These are phyloP conservation scores for Dalechampia spathulata DNA, from an alignment of 441 rosid genomes.

Conservation along the genomic window DNA sequence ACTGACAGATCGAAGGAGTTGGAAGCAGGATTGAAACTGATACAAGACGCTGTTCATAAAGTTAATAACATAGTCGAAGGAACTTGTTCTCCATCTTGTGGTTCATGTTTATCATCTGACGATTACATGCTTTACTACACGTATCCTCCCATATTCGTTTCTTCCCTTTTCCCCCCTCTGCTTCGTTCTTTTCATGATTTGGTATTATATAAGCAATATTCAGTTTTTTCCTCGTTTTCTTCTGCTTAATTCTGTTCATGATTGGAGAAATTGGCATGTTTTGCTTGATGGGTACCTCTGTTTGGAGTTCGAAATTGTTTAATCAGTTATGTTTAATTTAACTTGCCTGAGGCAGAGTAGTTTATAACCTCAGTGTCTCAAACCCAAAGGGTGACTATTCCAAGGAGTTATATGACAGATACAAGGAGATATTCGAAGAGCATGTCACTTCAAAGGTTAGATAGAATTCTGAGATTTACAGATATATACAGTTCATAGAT, in stretches of 20 bases:
- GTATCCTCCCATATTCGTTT: no score
- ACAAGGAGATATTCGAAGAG: neutral
- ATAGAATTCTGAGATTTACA: neutral
- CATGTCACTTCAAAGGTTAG: neutral
- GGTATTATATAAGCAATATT: neutral
- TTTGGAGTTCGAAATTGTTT: no score
- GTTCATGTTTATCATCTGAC: neutral
- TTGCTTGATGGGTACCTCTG: neutral
- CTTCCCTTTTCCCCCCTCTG: neutral
- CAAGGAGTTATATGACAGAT: neutral
- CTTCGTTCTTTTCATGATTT: neutral
- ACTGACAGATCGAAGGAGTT: neutral
- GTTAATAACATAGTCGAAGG: neutral
- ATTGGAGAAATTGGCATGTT: neutral
- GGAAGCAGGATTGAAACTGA: neutral
- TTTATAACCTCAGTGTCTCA: neutral
- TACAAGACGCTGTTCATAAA: neutral
- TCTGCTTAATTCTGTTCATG: neutral
- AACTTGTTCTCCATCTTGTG: neutral
- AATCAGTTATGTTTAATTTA: neutral
- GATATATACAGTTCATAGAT: neutral
- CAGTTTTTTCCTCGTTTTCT: no score
- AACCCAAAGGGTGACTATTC: neutral
- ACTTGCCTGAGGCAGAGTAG: neutral
- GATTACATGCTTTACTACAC: conserved; percentile 6